Conservation (phyloP, 2,329 filamentous ascomycete genomes). For the Pseudocercospora ulei region DNA sequence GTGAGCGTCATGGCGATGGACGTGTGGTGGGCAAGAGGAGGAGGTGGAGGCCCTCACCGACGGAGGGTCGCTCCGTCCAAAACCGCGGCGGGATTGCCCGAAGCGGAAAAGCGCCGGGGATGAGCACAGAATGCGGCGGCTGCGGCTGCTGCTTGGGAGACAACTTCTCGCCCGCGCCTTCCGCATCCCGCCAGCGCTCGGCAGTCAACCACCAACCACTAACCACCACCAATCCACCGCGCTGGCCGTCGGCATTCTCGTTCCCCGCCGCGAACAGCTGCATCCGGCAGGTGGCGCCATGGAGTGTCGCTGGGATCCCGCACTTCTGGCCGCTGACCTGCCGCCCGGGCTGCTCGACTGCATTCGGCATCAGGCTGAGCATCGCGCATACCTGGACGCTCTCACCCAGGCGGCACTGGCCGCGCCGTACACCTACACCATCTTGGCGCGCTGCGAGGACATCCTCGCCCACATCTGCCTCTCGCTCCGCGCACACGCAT, state of each 20-base stretch:
- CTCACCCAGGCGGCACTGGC: constrained; percentile 61
- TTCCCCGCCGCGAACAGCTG: too few species aligned
- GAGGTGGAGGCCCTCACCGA: too few species aligned
- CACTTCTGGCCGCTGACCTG: constrained; percentile 40
- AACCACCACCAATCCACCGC: too few species aligned
- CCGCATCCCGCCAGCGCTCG: too few species aligned
- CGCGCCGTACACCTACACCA: constrained; percentile 57
- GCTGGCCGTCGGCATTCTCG: too few species aligned
- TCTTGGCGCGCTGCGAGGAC: constrained; percentile 65
- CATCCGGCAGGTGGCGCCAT: constrained; percentile 16
- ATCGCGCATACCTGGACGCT: constrained; percentile 59
- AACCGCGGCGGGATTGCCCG: constrained; percentile 3
- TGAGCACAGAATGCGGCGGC: constrained; percentile 1
- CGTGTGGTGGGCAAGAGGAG: not conserved
- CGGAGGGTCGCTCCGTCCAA: constrained; percentile 8
- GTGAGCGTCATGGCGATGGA: constrained; percentile 38
- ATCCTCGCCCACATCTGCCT: constrained; percentile 75
- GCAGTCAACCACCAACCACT: too few species aligned
- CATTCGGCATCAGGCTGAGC: constrained; percentile 51
- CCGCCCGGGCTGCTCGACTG: constrained; percentile 60
- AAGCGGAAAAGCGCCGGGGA: not conserved
- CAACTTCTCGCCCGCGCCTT: constrained; percentile 15
- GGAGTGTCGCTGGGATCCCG: constrained; percentile 31
- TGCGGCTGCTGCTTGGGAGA: not conserved
- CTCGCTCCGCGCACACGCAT: constrained; percentile 34